Evolutionary conservation across 2,329 filamentous ascomycete genomes (phyloP).

Genomic region (Claviceps maximensis): DNA sequence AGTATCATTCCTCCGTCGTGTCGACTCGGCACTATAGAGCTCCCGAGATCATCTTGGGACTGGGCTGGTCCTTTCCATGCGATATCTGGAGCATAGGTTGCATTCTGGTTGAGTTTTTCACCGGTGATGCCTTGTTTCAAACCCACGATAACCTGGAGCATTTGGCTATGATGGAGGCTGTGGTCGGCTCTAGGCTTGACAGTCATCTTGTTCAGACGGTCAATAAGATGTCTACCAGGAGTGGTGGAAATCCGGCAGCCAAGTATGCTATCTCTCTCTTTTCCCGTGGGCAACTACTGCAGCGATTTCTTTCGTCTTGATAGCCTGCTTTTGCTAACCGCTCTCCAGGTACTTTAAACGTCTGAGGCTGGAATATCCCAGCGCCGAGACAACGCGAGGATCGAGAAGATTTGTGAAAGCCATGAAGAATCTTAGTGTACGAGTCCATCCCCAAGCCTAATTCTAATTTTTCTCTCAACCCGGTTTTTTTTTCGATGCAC

Average conservation of each 20-base stretch:
- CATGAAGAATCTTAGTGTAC: conserved; percentile 55
- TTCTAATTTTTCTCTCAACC: too few species aligned
- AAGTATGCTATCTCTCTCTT: conserved; percentile 40
- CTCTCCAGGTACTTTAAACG: conserved; percentile 50
- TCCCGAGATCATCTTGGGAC: conserved; percentile 56
- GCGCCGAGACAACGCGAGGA: conserved; percentile 47
- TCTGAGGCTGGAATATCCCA: conserved; percentile 51
- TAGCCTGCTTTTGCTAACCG: not conserved
- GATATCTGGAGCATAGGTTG: conserved; percentile 66
- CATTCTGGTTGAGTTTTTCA: conserved; percentile 60
- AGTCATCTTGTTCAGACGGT: conserved; percentile 36
- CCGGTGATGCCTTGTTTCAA: conserved; percentile 57
- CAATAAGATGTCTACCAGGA: conserved; percentile 41
- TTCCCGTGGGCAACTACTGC: not conserved
- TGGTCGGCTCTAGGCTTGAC: conserved; percentile 47
- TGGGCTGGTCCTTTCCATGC: conserved; percentile 59
- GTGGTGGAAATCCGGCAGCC: conserved; percentile 45
- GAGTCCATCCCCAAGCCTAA: conserved; percentile 12
- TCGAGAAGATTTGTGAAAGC: conserved; percentile 55
- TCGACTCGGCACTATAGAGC: conserved; percentile 58
- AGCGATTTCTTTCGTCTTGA: not conserved
- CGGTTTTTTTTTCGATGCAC: too few species aligned
- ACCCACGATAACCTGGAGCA: conserved; percentile 62
- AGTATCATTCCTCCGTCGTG: conserved; percentile 60
- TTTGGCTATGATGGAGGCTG: conserved; percentile 63